These are phyloP conservation scores for Termitomyces sp. DNA, from an alignment of 768 basidiomycete genomes.

Conservation along the genomic window DNA sequence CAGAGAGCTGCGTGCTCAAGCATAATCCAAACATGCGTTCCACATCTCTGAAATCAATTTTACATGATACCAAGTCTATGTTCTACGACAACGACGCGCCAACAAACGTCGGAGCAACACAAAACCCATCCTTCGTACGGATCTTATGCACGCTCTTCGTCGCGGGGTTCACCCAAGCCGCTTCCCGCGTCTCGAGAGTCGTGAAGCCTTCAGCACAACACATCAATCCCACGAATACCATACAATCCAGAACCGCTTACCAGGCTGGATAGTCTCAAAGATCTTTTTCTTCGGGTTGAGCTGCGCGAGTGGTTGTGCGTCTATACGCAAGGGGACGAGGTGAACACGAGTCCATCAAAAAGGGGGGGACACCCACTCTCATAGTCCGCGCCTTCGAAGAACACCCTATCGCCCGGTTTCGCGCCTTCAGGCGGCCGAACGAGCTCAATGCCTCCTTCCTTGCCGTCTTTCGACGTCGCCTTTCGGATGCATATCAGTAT, in stretches of 20 bases:
- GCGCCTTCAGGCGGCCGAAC: constrained; percentile 82
- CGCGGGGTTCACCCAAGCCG: constrained; percentile 86
- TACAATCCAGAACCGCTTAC: constrained; percentile 27
- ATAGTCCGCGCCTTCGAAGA: constrained; percentile 88
- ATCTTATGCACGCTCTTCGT: constrained; percentile 80
- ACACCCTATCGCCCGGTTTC: constrained; percentile 89
- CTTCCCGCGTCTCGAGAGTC: constrained; percentile 81
- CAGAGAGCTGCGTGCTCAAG: no score
- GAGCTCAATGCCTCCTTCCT: constrained; percentile 86
- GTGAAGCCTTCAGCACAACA: constrained; percentile 58
- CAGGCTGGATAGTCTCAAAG: constrained; percentile 94
- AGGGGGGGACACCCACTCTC: constrained; percentile 48
- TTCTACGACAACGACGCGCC: constrained; percentile 51
- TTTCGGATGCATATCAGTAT: constrained; percentile 21
- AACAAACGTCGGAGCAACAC: constrained; percentile 71
- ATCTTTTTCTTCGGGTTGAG: constrained; percentile 99
- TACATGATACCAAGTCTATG: not conserved
- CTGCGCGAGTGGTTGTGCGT: constrained; percentile 65
- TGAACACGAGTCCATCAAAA: no score
- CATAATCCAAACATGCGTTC: not conserved
- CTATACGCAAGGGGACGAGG: constrained; percentile 23
- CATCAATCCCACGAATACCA: not conserved
- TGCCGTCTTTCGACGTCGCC: constrained; percentile 89
- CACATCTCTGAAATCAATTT: not conserved
- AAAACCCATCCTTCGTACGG: constrained; percentile 79